Conservation (phyloP, 768 basidiomycete species). For the Hygrocybe coccinea region DNA sequence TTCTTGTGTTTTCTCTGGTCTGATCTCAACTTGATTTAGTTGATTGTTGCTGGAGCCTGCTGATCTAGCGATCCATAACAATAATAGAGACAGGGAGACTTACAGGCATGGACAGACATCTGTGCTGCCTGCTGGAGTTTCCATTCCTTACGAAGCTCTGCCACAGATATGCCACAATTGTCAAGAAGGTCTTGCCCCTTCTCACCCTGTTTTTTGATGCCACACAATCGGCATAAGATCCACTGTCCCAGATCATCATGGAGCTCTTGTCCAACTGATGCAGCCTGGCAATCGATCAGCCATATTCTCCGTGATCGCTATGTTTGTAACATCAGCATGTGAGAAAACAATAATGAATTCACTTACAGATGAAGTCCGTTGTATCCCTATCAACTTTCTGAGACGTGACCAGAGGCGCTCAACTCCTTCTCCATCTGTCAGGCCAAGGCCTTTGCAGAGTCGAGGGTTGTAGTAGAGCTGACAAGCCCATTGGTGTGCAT, state of each 20-base stretch:
- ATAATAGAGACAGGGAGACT: slow-evolving; percentile 11
- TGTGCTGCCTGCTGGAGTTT: slow-evolving; percentile 28
- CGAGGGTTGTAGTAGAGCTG: slow-evolving; percentile 34
- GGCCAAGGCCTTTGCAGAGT: slow-evolving; percentile 24
- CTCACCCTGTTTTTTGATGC: slow-evolving; percentile 11
- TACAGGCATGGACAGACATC: slow-evolving; percentile 25
- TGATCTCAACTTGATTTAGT: too few species aligned
- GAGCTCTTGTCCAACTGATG: slow-evolving; percentile 22
- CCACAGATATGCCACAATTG: slow-evolving; percentile 12
- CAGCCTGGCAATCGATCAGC: slow-evolving; percentile 31
- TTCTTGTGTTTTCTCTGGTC: too few species aligned
- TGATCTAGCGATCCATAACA: too few species aligned
- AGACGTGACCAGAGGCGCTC: slow-evolving; percentile 32
- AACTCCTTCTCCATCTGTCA: slow-evolving; percentile 34
- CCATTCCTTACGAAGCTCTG: slow-evolving; percentile 31
- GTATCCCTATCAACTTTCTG: slow-evolving; percentile 17
- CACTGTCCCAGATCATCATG: slow-evolving; percentile 32
- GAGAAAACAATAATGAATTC: neutral
- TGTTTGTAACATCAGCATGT: slow-evolving; percentile 1
- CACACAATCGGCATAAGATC: slow-evolving; percentile 21
- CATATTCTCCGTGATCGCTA: slow-evolving; percentile 27
- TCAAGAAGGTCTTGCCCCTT: slow-evolving; percentile 15
- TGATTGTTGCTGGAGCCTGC: too few species aligned
- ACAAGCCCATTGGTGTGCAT: slow-evolving; percentile 33
- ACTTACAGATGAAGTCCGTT: slow-evolving; percentile 25